Percentiles rank a stretch among this genome's conserved stretches.
Conservation (phyloP, 2,329 filamentous ascomycete genomes). For the Sarocladium brachiariae region DNA sequence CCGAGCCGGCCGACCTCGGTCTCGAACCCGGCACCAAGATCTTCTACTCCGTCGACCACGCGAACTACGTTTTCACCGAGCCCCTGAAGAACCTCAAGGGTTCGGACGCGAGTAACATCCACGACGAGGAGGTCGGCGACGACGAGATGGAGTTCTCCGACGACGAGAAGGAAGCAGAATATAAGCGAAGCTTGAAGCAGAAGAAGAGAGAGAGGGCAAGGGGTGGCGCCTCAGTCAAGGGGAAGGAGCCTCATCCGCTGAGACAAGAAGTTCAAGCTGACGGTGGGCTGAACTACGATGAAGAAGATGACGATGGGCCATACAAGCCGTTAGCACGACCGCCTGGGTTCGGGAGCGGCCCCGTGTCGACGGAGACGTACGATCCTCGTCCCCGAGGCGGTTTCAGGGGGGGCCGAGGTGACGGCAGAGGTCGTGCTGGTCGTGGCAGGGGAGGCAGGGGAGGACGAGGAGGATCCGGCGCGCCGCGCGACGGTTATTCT, state of each 20-base stretch:
- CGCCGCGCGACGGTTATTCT: conserved; percentile 34
- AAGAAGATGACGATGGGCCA: conserved; percentile 61
- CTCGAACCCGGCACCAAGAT: conserved; percentile 64
- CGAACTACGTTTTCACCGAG: conserved; percentile 80
- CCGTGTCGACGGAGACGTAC: conserved; percentile 31
- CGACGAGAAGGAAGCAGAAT: conserved; percentile 85
- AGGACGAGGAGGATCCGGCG: conserved; percentile 27
- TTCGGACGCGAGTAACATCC: conserved; percentile 88
- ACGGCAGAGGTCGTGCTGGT: conserved; percentile 28
- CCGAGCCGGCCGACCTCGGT: conserved; percentile 60
- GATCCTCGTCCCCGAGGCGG: conserved; percentile 35
- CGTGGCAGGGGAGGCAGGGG: conserved; percentile 34
- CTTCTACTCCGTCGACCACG: conserved; percentile 74
- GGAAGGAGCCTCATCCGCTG: conserved; percentile 30
- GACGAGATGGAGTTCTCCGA: conserved; percentile 95
- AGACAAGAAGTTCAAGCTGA: conserved; percentile 29
- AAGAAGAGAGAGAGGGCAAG: conserved; percentile 49
- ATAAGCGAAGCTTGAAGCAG: conserved; percentile 63
- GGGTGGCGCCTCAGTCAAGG: conserved; percentile 32
- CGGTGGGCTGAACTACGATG: conserved; percentile 59
- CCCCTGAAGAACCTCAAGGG: conserved; percentile 73
- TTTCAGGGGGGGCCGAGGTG: conserved; percentile 34
- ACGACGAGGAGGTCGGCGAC: conserved; percentile 82
- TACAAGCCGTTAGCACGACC: conserved; percentile 68
- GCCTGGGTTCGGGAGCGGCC: conserved; percentile 50